Evolutionary conservation across 495 filamentous ascomycete genomes (phyloP).

Genomic region (Pyronema omphalodes): DNA sequence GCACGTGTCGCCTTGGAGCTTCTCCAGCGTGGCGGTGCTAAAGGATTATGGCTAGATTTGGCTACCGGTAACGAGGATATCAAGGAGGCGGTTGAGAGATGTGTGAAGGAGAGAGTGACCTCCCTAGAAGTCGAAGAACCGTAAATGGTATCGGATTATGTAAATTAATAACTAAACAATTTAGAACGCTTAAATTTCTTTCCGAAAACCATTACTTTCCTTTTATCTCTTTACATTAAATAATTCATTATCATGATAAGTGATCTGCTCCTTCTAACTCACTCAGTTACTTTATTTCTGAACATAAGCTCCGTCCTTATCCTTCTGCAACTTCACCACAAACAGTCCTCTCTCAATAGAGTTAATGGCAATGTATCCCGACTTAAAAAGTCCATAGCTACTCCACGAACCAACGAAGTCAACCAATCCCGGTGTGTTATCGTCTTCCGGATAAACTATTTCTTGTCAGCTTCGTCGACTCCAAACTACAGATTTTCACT

Average conservation of each 20-base stretch:
- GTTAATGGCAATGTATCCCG: slow-evolving; percentile 38
- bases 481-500: neutral
- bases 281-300: too few species aligned
- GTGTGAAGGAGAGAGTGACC: slow-evolving; percentile 43
- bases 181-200: too few species aligned
- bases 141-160: too few species aligned
- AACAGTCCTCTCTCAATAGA: slow-evolving; percentile 42
- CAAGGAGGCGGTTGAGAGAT: slow-evolving; percentile 44
- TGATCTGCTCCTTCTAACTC: too few species aligned
- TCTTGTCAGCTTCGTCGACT: neutral
- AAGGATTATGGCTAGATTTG: slow-evolving; percentile 44
- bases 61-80: slow-evolving; percentile 40
- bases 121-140: slow-evolving; percentile 26
- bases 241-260: too few species aligned
- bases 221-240: too few species aligned
- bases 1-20: slow-evolving; percentile 48
- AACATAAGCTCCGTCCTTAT: too few species aligned
- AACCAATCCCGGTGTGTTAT: slow-evolving; percentile 30
- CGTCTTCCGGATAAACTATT: slow-evolving; percentile 38
- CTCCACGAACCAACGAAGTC: slow-evolving; percentile 41
- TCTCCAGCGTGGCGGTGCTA: slow-evolving; percentile 37
- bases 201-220: too few species aligned
- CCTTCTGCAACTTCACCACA: slow-evolving; percentile 23
- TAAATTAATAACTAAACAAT: too few species aligned
- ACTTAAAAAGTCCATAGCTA: slow-evolving; percentile 37